These are phyloP conservation scores for Sclerotinia sclerotiorum DNA, from an alignment of 2,329 filamentous ascomycete species.

Conservation along the genomic window DNA sequence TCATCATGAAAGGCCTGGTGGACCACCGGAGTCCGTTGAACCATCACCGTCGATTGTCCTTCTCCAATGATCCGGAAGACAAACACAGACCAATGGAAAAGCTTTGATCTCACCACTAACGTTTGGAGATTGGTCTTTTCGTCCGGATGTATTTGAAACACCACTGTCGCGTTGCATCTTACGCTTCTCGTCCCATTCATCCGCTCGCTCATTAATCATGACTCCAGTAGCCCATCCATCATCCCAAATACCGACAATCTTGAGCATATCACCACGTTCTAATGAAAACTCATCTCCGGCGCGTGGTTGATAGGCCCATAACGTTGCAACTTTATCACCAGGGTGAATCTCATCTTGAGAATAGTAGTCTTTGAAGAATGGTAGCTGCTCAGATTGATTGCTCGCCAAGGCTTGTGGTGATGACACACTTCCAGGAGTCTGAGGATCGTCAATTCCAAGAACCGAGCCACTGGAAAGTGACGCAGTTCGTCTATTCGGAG, in stretches of 20 bases:
- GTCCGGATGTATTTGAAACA: constrained; percentile 75
- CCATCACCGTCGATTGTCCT: constrained; percentile 93
- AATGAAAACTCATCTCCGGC: constrained; percentile 90
- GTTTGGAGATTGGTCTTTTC: constrained; percentile 64
- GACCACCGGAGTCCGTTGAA: constrained; percentile 60
- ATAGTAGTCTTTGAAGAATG: constrained; percentile 98
- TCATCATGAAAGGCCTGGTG: constrained; percentile 30
- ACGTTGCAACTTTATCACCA: constrained; percentile 81
- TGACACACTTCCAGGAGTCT: constrained; percentile 76
- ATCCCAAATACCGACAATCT: constrained; percentile 98
- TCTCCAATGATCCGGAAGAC: constrained; percentile 91
- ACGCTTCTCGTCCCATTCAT: constrained; percentile 80
- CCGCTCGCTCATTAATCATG: constrained; percentile 75
- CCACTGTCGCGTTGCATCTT: constrained; percentile 88
- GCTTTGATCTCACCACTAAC: constrained; percentile 85
- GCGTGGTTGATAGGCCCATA: constrained; percentile 96
- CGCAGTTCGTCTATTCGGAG: constrained; percentile 72
- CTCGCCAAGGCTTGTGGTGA: constrained; percentile 82
- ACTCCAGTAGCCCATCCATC: constrained; percentile 98
- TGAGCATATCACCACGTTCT: constrained; percentile 96
- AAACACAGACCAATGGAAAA: constrained; percentile 95
- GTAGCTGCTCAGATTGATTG: constrained; percentile 91
- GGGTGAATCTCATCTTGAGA: constrained; percentile 95
- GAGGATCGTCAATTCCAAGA: constrained; percentile 65
- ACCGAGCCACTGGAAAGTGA: constrained; percentile 85